Percentiles rank a stretch among this genome's conserved stretches.
Conservation (phyloP, 805 yeast genomes). For the Kodamaea laetipori region DNA sequence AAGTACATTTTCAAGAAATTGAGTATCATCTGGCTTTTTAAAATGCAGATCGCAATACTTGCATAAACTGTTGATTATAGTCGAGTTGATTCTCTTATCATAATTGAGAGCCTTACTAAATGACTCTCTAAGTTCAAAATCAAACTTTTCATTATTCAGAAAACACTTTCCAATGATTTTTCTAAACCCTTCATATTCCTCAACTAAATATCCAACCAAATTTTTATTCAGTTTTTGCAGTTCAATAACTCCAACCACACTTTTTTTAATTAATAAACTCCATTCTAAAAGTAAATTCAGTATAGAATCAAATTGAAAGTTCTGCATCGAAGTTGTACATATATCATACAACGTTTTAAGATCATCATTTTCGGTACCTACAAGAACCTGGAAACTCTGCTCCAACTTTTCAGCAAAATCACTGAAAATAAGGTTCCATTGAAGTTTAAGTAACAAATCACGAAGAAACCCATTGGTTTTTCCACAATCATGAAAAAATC, state of each 20-base stretch:
- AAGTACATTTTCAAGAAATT: constrained; percentile 21
- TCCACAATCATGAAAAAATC: constrained; percentile 16
- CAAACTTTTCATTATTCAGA: constrained; percentile 23
- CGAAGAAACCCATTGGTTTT: constrained; percentile 19
- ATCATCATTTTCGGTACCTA: constrained; percentile 1
- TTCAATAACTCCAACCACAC: neutral
- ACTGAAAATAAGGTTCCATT: constrained; percentile 33
- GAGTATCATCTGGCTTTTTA: constrained; percentile 15
- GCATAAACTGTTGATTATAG: constrained; percentile 27
- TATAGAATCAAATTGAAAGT: constrained; percentile 8
- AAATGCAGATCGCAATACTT: constrained; percentile 35
- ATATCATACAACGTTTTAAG: constrained; percentile 6
- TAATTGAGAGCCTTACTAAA: constrained; percentile 23
- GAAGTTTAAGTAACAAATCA: constrained; percentile 23
- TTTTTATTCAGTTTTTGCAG: neutral
- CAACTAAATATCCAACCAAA: constrained; percentile 15
- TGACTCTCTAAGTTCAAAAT: constrained; percentile 32
- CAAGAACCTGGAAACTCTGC: constrained; percentile 5
- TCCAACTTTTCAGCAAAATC: constrained; percentile 25
- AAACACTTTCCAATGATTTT: constrained; percentile 17
- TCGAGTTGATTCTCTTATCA: constrained; percentile 16
- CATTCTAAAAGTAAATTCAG: constrained; percentile 6
- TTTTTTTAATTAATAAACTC: neutral
- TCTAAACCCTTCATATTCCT: constrained; percentile 17
- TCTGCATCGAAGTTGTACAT: constrained; percentile 9